These are phyloP conservation scores for Hibiscus trionum DNA, from an alignment of 345 rosid genomes.

Conservation along the genomic window DNA sequence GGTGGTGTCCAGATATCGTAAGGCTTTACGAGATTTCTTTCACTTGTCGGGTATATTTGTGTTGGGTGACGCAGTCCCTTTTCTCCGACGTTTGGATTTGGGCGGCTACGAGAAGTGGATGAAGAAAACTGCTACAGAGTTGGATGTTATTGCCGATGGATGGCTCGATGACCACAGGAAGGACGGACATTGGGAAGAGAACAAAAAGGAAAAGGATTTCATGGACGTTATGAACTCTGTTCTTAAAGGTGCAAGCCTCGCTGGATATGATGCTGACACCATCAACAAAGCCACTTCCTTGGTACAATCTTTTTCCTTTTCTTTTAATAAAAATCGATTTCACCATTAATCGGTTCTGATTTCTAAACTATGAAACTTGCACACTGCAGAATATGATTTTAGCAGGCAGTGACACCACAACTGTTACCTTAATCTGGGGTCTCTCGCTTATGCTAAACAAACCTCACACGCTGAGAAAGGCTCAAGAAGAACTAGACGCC, in stretches of 20 bases:
- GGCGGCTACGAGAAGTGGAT: slow-evolving; percentile 34
- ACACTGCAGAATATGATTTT: slow-evolving; percentile 17
- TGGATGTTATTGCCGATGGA: slow-evolving; percentile 12
- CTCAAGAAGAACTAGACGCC: slow-evolving; percentile 20
- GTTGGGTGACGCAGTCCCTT: slow-evolving; percentile 24
- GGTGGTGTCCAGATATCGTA: slow-evolving; percentile 11
- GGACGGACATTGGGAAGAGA: neutral
- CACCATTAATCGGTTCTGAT: too few relatives aligned
- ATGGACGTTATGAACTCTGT: slow-evolving; percentile 24
- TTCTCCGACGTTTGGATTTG: slow-evolving; percentile 29
- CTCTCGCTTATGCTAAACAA: slow-evolving; percentile 19
- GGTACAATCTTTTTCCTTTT: slow-evolving; percentile 9
- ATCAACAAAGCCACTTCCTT: slow-evolving; percentile 27
- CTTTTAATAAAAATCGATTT: too few relatives aligned
- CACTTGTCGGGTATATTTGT: slow-evolving; percentile 16
- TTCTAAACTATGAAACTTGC: too few relatives aligned
- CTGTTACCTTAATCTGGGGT: slow-evolving; percentile 15
- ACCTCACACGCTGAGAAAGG: slow-evolving; percentile 1
- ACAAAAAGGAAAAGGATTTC: slow-evolving; percentile 18
- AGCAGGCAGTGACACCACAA: slow-evolving; percentile 21
- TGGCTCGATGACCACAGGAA: slow-evolving; percentile 23
- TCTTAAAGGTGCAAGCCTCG: slow-evolving; percentile 12
- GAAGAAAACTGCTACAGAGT: slow-evolving; percentile 23
- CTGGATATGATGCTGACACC: slow-evolving; percentile 23
- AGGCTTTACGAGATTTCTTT: slow-evolving; percentile 15